Percentiles rank a stretch among this genome's conserved stretches.
Conservation (phyloP, 108 stramenopile species). For the Chaetoceros muelleri region DNA sequence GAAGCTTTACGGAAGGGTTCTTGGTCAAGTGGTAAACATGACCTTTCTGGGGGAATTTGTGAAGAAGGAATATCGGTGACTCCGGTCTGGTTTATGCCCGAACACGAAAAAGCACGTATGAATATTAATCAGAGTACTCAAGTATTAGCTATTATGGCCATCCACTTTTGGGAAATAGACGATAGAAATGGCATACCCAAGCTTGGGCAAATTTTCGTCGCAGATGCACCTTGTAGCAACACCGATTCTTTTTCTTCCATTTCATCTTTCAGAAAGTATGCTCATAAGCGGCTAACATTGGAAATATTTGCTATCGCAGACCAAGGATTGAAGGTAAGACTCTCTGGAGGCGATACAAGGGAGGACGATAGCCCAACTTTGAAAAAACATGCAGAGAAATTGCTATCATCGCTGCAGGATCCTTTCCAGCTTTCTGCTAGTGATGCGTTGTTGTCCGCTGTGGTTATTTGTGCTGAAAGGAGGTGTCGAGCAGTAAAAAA, state of each 20-base stretch:
- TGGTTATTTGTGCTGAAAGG: constrained; percentile 66
- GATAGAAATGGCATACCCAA: constrained; percentile 71
- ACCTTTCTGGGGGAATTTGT: no score
- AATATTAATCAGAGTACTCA: constrained; percentile 1
- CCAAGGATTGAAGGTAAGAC: constrained; percentile 58
- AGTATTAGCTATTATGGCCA: constrained; percentile 41
- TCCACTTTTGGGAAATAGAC: constrained; percentile 82
- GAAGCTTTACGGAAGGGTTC: constrained; percentile 64
- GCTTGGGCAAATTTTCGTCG: constrained; percentile 40
- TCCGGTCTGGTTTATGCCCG: constrained; percentile 65
- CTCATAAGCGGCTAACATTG: constrained; percentile 41
- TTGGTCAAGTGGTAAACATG: no score
- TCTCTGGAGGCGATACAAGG: constrained; percentile 54
- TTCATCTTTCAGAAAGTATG: background rate
- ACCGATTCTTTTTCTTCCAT: constrained; percentile 4
- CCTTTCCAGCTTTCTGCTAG: constrained; percentile 76
- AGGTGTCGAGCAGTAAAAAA: constrained; percentile 63
- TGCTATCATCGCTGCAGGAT: constrained; percentile 65
- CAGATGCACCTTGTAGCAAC: constrained; percentile 7
- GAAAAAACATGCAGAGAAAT: constrained; percentile 31
- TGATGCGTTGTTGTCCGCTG: constrained; percentile 75
- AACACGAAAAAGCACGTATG: background rate
- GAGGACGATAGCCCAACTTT: constrained; percentile 11
- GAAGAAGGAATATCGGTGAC: constrained; percentile 47
- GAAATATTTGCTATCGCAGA: constrained; percentile 55